These are phyloP conservation scores for Scutellaria baicalensis DNA, from an alignment of 257 asterid species.

Conservation along the genomic window DNA sequence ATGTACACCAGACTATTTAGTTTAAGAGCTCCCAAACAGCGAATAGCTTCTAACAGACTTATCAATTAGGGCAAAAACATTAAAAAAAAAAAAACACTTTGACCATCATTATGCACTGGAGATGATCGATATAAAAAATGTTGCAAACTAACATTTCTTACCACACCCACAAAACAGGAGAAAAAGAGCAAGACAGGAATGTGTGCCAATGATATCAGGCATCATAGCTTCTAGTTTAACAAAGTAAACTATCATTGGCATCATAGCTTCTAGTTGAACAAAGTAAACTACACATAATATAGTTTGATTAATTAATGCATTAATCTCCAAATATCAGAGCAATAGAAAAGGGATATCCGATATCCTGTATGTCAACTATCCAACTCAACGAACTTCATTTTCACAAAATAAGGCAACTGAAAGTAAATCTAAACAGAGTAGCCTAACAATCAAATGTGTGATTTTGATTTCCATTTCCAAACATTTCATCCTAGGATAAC, in stretches of 20 bases:
- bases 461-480: slow-evolving; percentile 7
- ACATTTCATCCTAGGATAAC: background rate
- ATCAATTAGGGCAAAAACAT: background rate
- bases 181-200: background rate
- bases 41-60: background rate
- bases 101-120: background rate
- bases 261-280: background rate
- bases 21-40: background rate
- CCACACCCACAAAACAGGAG: background rate
- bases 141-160: background rate
- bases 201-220: no score
- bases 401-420: background rate
- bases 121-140: background rate
- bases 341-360: background rate
- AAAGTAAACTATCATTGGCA: background rate
- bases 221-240: background rate
- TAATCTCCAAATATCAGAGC: background rate
- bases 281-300: background rate
- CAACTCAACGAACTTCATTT: background rate
- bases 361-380: background rate
- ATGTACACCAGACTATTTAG: background rate
- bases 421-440: background rate
- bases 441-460: background rate
- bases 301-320: background rate
- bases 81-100: background rate